Conservation (phyloP, 2,329 filamentous ascomycete species). For the Bipolaris zeicola region DNA sequence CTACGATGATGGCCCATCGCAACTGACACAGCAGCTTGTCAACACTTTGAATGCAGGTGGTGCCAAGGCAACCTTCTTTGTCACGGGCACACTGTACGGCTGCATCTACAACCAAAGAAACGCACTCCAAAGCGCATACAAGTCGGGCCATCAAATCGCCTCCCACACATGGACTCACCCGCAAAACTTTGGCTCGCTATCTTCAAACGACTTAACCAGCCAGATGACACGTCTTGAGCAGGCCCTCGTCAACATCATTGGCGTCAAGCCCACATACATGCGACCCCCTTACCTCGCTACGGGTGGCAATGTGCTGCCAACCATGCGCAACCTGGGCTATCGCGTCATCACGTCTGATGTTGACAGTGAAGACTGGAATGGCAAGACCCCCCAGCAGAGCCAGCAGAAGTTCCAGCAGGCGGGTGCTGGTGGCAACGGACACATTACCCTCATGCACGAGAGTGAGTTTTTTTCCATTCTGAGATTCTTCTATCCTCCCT, state of each 20-base stretch:
- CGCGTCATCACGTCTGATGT: constrained; percentile 44
- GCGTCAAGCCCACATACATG: constrained; percentile 47
- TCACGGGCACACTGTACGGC: constrained; percentile 40
- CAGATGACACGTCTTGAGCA: constrained; percentile 44
- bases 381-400: constrained; percentile 40
- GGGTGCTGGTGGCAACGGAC: constrained; percentile 42
- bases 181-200: constrained; percentile 41
- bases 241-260: constrained; percentile 46
- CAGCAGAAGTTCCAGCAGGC: constrained; percentile 40
- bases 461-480: constrained; percentile 7
- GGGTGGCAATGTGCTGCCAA: constrained; percentile 37
- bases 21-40: constrained; percentile 42
- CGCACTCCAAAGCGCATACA: constrained; percentile 41
- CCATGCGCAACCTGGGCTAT: constrained; percentile 44
- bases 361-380: constrained; percentile 45
- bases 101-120: constrained; percentile 44
- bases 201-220: constrained; percentile 33
- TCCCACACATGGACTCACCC: constrained; percentile 46
- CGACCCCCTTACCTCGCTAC: constrained; percentile 46
- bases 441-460: constrained; percentile 46
- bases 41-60: constrained; percentile 39
- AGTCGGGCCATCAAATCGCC: constrained; percentile 45
- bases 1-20: constrained; percentile 46
- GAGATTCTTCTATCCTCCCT: too few species aligned
- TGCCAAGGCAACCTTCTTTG: constrained; percentile 46